Evolutionary conservation across 805 yeast genomes (phyloP).

Genomic region (Metschnikowia koreensis): DNA sequence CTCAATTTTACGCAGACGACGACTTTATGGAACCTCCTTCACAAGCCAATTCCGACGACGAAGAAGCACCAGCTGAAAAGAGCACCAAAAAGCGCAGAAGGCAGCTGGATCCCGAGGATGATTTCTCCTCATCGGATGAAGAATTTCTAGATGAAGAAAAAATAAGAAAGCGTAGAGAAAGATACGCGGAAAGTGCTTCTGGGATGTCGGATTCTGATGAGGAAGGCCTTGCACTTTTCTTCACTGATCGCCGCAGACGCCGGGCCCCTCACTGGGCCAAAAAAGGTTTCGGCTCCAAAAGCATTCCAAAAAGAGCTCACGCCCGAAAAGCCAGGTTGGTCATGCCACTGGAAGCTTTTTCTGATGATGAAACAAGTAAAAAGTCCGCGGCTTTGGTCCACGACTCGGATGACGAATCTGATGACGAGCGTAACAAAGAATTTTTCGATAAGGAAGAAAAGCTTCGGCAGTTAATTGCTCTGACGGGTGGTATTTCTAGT

Average conservation of each 20-base stretch:
- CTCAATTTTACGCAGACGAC: conserved; percentile 19
- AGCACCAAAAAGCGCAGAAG: conserved; percentile 6
- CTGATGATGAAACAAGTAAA: conserved; percentile 3
- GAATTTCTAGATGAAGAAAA: not conserved
- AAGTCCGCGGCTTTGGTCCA: conserved; percentile 52
- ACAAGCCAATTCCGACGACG: not conserved
- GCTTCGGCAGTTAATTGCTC: conserved; percentile 39
- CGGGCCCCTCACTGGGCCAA: too few species aligned
- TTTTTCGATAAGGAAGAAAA: conserved; percentile 58
- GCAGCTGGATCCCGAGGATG: conserved; percentile 2
- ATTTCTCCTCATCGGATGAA: not conserved
- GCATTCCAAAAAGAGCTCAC: not conserved
- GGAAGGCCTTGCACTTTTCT: not conserved
- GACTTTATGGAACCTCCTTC: conserved; percentile 15
- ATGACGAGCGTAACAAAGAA: conserved; percentile 49
- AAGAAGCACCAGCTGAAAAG: not conserved
- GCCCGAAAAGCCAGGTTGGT: not conserved
- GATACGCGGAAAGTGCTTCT: not conserved
- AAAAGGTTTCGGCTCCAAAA: too few species aligned
- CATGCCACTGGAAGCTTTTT: conserved; percentile 1
- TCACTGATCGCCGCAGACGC: too few species aligned
- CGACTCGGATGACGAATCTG: conserved; percentile 65
- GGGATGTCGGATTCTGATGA: not conserved
- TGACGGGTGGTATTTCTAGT: conserved; percentile 40
- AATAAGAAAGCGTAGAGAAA: not conserved